A percentile compares a stretch with the other conserved stretches of the same genome.
phyloP scores from a whole-genome alignment of 805 yeast species.

The Suhomyces prunicola region DNA sequence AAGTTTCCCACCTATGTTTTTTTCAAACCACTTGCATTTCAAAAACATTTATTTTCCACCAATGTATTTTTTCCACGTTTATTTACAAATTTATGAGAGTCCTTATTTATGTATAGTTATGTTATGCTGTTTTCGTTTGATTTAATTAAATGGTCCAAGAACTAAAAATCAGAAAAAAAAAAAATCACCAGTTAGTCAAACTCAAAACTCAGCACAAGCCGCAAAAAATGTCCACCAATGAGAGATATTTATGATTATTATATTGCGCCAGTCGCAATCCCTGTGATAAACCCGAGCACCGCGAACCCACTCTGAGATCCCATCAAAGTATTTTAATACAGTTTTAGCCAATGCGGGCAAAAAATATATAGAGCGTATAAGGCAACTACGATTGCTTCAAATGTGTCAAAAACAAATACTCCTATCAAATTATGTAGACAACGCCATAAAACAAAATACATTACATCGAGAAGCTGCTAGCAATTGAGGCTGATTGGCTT shows the following conservation, averaged over 20 bases:
- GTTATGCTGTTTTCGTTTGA: conserved; percentile 1
- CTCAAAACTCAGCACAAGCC: background rate
- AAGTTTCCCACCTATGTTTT: background rate
- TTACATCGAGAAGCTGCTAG: too few species aligned
- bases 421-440: background rate
- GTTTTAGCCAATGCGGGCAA: background rate
- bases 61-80: background rate
- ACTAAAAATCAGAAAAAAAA: background rate
- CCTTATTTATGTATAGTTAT: conserved; percentile 1
- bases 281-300: background rate
- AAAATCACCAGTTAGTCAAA: background rate
- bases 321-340: background rate
- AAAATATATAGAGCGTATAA: background rate
- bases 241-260: background rate
- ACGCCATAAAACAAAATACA: too few species aligned
- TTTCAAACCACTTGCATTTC: background rate
- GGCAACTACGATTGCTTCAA: background rate
- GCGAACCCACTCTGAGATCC: background rate
- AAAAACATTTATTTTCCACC: background rate
- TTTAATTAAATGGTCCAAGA: background rate
- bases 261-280: background rate
- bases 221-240: background rate
- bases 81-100: background rate
- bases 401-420: conserved; percentile 1
- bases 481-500: too few species aligned